phyloP scores from a whole-genome alignment of 2,329 filamentous ascomycete genomes.

The Claviceps quebecensis region DNA sequence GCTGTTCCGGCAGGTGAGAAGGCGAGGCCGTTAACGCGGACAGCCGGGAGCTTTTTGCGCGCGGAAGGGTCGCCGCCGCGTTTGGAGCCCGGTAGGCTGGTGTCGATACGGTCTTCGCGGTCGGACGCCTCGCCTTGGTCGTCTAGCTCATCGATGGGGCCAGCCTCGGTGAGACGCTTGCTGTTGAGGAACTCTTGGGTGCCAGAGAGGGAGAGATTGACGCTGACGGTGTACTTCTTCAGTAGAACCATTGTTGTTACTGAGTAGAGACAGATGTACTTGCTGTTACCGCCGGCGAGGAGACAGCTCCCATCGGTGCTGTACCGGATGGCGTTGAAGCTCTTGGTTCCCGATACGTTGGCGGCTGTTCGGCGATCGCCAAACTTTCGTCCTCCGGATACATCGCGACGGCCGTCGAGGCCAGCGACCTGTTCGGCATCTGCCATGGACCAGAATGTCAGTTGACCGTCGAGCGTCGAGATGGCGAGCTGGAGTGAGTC shows the following conservation, averaged over 20 bases:
- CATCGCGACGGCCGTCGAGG: conserved; percentile 79
- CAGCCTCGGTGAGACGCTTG: conserved; percentile 78
- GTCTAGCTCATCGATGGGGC: conserved; percentile 72
- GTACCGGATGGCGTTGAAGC: conserved; percentile 77
- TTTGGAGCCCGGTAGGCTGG: conserved; percentile 69
- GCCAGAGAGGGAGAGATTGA: conserved; percentile 89
- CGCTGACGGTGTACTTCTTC: conserved; percentile 89
- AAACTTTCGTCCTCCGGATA: conserved; percentile 80
- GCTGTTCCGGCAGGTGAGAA: conserved; percentile 82
- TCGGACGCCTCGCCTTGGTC: conserved; percentile 81
- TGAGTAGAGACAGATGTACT: conserved; percentile 97
- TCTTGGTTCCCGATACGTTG: conserved; percentile 80
- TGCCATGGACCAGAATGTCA: conserved; percentile 88
- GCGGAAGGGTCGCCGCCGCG: conserved; percentile 70
- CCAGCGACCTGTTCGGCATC: conserved; percentile 78
- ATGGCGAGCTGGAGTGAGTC: conserved; percentile 86
- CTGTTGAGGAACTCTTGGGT: conserved; percentile 97
- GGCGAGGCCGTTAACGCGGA: conserved; percentile 69
- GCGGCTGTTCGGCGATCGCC: conserved; percentile 83
- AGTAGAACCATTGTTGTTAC: conserved; percentile 79
- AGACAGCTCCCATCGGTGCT: conserved; percentile 86
- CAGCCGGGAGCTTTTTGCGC: conserved; percentile 63
- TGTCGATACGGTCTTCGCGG: conserved; percentile 69
- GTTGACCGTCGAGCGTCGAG: conserved; percentile 81
- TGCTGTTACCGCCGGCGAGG: conserved; percentile 87